These are phyloP conservation scores for Podila epicladia DNA, from an alignment of 192 early-diverging fungal genomes.

Conservation along the genomic window DNA sequence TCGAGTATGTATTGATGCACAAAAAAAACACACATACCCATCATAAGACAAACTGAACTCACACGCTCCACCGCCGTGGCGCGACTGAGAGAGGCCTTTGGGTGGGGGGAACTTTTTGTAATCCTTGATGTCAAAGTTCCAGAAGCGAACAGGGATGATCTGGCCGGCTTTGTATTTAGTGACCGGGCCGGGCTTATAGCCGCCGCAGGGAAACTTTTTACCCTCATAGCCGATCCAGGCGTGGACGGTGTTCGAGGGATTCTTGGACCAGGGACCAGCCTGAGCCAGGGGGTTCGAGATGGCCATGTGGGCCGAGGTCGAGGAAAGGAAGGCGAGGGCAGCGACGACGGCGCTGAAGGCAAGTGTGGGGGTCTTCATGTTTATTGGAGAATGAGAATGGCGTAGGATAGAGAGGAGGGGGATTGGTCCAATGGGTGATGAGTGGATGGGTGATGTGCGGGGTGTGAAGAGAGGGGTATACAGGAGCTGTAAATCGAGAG, in stretches of 20 bases:
- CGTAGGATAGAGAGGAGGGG: neutral
- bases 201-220: conserved; percentile 25
- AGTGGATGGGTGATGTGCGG: too few species aligned
- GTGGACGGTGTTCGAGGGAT: conserved; percentile 5
- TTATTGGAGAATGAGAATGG: too few species aligned
- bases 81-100: conserved; percentile 44
- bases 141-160: conserved; percentile 57
- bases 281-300: conserved; percentile 25
- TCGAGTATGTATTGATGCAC: too few species aligned
- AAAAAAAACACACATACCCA: conserved; percentile 3
- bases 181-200: conserved; percentile 30
- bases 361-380: conserved; percentile 11
- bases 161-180: conserved; percentile 56
- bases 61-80: conserved; percentile 70
- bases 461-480: neutral
- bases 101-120: conserved; percentile 22
- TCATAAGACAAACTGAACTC: conserved; percentile 71
- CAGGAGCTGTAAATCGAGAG: neutral
- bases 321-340: conserved; percentile 7
- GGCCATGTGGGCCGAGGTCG: conserved; percentile 23
- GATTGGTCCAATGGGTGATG: neutral
- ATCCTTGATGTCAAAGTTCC: conserved; percentile 15
- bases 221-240: conserved; percentile 21
- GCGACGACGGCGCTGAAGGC: conserved; percentile 7
- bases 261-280: conserved; percentile 27